Evolutionary conservation across 176 grass and related monocot genomes (phyloP), one percentile per base, ranked within the genome.

Genomic region (Rhynchospora pubera): DNA sequence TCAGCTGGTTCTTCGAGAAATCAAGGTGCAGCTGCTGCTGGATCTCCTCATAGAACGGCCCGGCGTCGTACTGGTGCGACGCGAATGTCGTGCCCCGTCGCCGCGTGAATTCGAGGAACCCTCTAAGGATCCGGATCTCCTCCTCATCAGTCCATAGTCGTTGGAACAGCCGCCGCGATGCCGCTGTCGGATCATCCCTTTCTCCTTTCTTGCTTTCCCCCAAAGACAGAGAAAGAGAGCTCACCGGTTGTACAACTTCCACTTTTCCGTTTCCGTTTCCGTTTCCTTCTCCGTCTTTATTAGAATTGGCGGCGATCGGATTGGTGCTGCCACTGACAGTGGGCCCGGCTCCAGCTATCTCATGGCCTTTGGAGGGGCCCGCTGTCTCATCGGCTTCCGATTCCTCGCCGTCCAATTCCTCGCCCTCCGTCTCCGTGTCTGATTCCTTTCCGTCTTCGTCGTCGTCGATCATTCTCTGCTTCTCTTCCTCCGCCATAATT

Each of bases 31-130:
- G 92, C 78, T 87, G 90, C 67, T 81, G 78, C 43, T 86, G 87
- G 87, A 98, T 98, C 85, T 94, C 92, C 88, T 98, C 92, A 83
- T 98, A 98, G 92, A 98, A 98, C n/a, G 95, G 95, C 18, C 91
- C 93, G 1, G 88, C 94, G 79, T 98, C 95, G 65, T 98, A 94
- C 92, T 94, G 95, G 85, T 98, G 92, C 9, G 95, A 91, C 8
- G 95, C 95, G 87, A 94, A 94, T 21, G 95, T 77, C 43, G 92
- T 94, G 28, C 92, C 95, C 2, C 95, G 87, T 81, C 80, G 83
- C 60, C 83, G 87, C 12, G 95, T 98, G 81, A 98, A 98, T 78
- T 98, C 95, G 8, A 91, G 81, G 84, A 98, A 98, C 2, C 92
- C 92, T 55, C 85, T 85, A 12, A 98, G 82, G 83, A 98, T 98